Evolutionary conservation across 1,284 basidiomycete species (phyloP).

Genomic region (Porodaedalea pini): DNA sequence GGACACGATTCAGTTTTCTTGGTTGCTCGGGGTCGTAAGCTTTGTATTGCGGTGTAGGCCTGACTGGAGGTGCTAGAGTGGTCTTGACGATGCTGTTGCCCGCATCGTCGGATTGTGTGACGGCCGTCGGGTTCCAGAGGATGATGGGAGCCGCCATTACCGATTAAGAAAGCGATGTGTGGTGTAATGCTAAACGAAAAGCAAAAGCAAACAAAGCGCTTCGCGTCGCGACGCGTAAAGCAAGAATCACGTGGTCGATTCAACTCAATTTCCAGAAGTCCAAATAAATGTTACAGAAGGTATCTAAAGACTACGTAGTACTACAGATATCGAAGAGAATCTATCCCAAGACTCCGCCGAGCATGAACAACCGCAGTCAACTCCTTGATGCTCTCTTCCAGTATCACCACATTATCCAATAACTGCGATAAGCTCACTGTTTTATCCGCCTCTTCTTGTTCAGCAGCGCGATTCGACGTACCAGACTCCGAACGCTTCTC

Average conservation of each 20-base stretch:
- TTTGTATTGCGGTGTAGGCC: conserved; percentile 29
- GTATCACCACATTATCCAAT: conserved; percentile 91
- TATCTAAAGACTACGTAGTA: conserved; percentile 5
- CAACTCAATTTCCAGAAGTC: background rate
- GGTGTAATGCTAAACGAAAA: background rate
- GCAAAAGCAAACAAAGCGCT: background rate
- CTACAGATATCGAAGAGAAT: conserved; percentile 73
- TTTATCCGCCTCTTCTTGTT: conserved; percentile 35
- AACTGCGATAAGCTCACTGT: conserved; percentile 76
- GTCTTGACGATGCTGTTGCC: conserved; percentile 36
- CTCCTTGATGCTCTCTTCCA: conserved; percentile 97
- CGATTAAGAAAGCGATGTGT: background rate
- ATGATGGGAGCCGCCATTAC: conserved; percentile 8
- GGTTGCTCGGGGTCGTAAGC: background rate
- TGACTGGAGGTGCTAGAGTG: conserved; percentile 25
- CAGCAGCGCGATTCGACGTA: conserved; percentile 30
- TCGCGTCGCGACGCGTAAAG: conserved; percentile 16
- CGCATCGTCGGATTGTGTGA: conserved; percentile 33
- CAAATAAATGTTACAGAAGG: background rate
- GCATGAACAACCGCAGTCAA: conserved; percentile 85
- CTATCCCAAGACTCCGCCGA: conserved; percentile 82
- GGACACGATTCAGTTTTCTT: conserved; percentile 27
- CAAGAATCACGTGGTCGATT: conserved; percentile 10
- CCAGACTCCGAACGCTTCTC: conserved; percentile 24
- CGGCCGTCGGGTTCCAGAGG: conserved; percentile 2